Conservation (phyloP, 2,329 filamentous ascomycete species). For the Calonectria naviculata region DNA sequence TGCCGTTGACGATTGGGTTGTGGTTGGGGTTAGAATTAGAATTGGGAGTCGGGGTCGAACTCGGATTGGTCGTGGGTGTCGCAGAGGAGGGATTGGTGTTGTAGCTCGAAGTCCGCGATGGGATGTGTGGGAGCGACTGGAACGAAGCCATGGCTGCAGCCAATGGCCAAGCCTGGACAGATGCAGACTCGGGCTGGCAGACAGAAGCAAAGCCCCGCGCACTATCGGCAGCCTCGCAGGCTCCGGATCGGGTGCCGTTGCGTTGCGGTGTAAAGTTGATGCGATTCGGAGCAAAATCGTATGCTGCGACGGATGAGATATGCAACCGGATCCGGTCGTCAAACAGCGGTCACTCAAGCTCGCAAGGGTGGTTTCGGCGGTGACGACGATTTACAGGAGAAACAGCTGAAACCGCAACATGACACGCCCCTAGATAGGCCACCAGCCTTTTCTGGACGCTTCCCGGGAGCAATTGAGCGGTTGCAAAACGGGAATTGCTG, state of each 20-base stretch:
- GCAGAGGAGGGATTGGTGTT: constrained; percentile 24
- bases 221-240: constrained; percentile 31
- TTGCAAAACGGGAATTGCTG: background rate
- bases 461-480: background rate
- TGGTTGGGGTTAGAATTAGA: constrained; percentile 21
- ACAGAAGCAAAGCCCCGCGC: constrained; percentile 14
- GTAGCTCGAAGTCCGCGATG: constrained; percentile 45
- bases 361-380: constrained; percentile 12
- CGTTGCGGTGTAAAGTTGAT: constrained; percentile 29
- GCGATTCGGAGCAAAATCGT: constrained; percentile 18
- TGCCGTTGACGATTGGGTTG: constrained; percentile 41
- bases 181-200: constrained; percentile 22
- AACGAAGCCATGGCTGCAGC: constrained; percentile 38
- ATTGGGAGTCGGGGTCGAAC: background rate
- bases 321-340: constrained; percentile 15
- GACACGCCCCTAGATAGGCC: constrained; percentile 44
- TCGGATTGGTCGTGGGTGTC: background rate
- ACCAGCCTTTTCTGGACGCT: background rate
- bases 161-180: constrained; percentile 26
- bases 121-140: constrained; percentile 53
- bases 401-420: constrained; percentile 50
- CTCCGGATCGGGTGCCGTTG: constrained; percentile 33
- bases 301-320: constrained; percentile 30
- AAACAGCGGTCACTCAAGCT: constrained; percentile 22
- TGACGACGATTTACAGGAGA: constrained; percentile 33